Base-by-base conservation (phyloP, 345 rosid species). In the Populus ilicifolia region DNA sequence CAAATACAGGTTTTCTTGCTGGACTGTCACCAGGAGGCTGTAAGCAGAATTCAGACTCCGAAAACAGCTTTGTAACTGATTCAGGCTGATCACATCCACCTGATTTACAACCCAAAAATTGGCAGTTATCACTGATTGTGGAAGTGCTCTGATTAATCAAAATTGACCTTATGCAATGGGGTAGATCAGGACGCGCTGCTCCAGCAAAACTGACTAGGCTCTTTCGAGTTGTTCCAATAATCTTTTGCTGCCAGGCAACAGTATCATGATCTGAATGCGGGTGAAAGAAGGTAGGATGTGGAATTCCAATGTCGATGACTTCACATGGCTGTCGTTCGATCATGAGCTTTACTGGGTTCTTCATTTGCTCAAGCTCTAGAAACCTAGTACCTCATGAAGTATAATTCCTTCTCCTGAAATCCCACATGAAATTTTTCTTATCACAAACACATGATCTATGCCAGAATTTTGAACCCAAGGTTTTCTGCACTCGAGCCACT, bases 251-350 rank as follows among this genome's bases (percentile, higher is more conserved):
- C 98, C 98, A 90, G 16, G 75, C 52, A 35, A 87, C 48, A 67
- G 93, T 85, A 71, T 90, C 98, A 0, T 86, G 81, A 16, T 93
- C 97, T 0, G 91, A 87, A 77, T 84, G 86, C 0, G 99, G 99
- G 56, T 95, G 99, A 72, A 90, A 91, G 80, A 79, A 83, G 8
- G 97, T 93, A 1, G 98, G 98, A 78, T 90, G 98, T 6, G 98
- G 98, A 71, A 94, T 85, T 0, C 91, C 97, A 0, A 94, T 71
- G 85, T 93, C 97, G 41, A 93, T 93, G 0, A 86, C 61, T 1
- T 94, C 91, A 95, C 98, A 94, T 5, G 98, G 98, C 25, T 93
- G 88, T 39, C 98, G 89, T 78, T 94, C 99, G 5, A 91, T 89
- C 78, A 91, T 81, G 71, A 93, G 93, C 83, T 94, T 94, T 3